Evolutionary conservation across 192 early-diverging fungal genomes (phyloP), one percentile per base, ranked within the genome.

Genomic region (Mortierella claussenii): DNA sequence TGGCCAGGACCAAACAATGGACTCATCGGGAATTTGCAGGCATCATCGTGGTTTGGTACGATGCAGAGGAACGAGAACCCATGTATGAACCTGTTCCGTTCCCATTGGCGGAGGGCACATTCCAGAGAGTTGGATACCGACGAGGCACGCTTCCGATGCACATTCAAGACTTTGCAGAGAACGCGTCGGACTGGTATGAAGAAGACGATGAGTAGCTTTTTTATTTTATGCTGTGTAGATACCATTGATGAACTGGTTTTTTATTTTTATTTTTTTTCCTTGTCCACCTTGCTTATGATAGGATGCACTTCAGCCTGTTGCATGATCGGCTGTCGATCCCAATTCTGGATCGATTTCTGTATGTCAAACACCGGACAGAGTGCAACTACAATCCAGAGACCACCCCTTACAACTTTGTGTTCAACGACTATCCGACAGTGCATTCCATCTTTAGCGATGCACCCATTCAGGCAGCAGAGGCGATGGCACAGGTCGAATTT

Each of bases 91-190:
- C 65, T 0, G 73, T 76, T 10, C 65, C 73, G 5, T 67, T 76
- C 57, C 73, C 73, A 4, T 44, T 76, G 37, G 45, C 51, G 17
- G 73, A 76, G 30, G 71, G 73, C 0, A 76, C 73, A 0, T 76
- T 66, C 23, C 27, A 47, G 15, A 56, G 36, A 2, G 73, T 76
- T 20, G 73, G 73, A 0, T 67, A 67, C 45, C 73, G 73, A 26
- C 52, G 52, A 24, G 73, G 73, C 31, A 76, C 73, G 13, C 57
- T 76, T 26, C 73, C 73, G 1, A 76, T 76, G 73, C 73, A 76
- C 26, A 76, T 76, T 17, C 73, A 76, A 26, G 73, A 76, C 47
- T 76, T 76, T 67, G 73, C 73, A 24, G 65, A 76, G 65, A 76
- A 76, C 36, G 65, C 73, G 11, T 47, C 73, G 24, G 65, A 76